A percentile compares a stretch with the other conserved stretches of the same genome.
These are phyloP conservation scores for Aegilops bicornis DNA, from an alignment of 176 grass and related monocot species.

Conservation along the genomic window DNA sequence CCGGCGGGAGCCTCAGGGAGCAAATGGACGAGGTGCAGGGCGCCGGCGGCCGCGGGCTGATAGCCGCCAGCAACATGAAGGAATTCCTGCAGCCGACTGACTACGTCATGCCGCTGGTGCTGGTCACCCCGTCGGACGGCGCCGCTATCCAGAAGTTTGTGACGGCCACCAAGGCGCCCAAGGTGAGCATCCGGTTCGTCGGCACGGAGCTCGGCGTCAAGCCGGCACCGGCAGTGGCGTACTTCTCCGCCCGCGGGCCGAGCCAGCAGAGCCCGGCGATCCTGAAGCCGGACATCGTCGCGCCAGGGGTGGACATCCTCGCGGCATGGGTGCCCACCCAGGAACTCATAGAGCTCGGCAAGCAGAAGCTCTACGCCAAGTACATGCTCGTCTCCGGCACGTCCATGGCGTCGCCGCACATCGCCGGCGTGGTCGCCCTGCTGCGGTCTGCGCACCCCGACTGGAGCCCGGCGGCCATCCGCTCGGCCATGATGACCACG, in stretches of 20 bases:
- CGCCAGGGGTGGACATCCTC: conserved; percentile 69
- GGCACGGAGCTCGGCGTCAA: conserved; percentile 51
- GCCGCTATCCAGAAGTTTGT: conserved; percentile 51
- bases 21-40: conserved; percentile 50
- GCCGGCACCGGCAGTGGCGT: conserved; percentile 61
- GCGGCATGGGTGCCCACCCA: conserved; percentile 73
- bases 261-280: conserved; percentile 46
- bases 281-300: conserved; percentile 83
- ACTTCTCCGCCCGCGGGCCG: conserved; percentile 77
- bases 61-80: conserved; percentile 38
- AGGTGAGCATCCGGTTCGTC: conserved; percentile 45
- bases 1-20: not conserved
- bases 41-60: conserved; percentile 46
- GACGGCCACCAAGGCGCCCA: not conserved
- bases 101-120: conserved; percentile 39
- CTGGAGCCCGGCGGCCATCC: conserved; percentile 63
- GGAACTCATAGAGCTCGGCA: conserved; percentile 31
- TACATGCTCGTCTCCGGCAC: conserved; percentile 73
- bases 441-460: conserved; percentile 54
- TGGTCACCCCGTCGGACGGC: conserved; percentile 41
- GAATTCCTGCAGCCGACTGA: conserved; percentile 28
- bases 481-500: conserved; percentile 88
- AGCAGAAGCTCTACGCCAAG: conserved; percentile 17
- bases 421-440: conserved; percentile 63
- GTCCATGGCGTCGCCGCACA: conserved; percentile 79